Evolutionary conservation across 2,329 filamentous ascomycete species (phyloP).

Genomic region (Aureobasidium sp.): DNA sequence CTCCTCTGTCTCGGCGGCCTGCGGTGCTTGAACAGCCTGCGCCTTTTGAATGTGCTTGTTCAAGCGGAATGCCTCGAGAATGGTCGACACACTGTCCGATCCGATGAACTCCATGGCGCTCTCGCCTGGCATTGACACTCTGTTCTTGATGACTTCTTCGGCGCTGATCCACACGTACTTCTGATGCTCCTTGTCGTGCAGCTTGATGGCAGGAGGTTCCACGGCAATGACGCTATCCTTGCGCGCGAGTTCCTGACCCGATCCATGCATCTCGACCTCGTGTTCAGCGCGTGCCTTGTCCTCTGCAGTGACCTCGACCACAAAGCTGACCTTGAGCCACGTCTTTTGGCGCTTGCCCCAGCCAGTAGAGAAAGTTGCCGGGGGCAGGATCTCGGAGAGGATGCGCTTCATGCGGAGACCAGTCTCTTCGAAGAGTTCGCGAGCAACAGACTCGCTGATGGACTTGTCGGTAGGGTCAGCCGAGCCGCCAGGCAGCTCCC

Average conservation of each 20-base stretch:
- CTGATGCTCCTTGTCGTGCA: slow-evolving; percentile 39
- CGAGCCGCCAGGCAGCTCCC: slow-evolving; percentile 46
- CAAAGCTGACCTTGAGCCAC: slow-evolving; percentile 17
- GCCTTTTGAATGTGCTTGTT: slow-evolving; percentile 16
- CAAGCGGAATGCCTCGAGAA: slow-evolving; percentile 18
- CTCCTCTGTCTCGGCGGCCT: not conserved
- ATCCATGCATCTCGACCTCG: not conserved
- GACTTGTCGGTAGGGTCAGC: slow-evolving; percentile 37
- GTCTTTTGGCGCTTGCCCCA: slow-evolving; percentile 12
- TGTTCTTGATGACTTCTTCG: slow-evolving; percentile 31
- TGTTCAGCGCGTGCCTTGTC: not conserved
- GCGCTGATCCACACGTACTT: slow-evolving; percentile 34
- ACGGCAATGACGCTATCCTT: slow-evolving; percentile 8
- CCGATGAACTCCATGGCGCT: slow-evolving; percentile 29
- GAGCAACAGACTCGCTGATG: slow-evolving; percentile 38
- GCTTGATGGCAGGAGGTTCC: slow-evolving; percentile 10
- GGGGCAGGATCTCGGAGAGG: slow-evolving; percentile 21
- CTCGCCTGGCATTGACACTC: slow-evolving; percentile 22
- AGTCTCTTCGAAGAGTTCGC: slow-evolving; percentile 47
- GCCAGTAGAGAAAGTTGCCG: slow-evolving; percentile 15
- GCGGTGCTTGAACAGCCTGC: not conserved
- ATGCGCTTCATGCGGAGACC: slow-evolving; percentile 33
- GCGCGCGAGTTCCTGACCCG: slow-evolving; percentile 7
- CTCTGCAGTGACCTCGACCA: slow-evolving; percentile 18
- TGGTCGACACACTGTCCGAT: slow-evolving; percentile 2